These are phyloP conservation scores for Xerocomellus amylosporus DNA, from an alignment of 768 basidiomycete species.

Conservation along the genomic window DNA sequence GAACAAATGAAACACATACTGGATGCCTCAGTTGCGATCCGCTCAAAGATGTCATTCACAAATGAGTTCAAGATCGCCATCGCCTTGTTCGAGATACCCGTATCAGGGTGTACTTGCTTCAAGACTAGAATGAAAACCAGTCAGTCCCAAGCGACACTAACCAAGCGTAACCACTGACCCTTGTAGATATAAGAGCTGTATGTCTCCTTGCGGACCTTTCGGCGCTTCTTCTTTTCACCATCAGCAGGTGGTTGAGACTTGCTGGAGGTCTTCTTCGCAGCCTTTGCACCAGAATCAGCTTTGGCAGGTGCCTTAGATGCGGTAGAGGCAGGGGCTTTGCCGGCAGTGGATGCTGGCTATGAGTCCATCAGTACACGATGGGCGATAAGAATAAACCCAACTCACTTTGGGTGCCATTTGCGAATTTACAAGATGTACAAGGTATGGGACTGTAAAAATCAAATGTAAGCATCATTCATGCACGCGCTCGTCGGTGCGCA, in stretches of 20 bases:
- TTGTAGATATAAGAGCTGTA: constrained; percentile 87
- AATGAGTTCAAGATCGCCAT: constrained; percentile 84
- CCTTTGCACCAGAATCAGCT: constrained; percentile 43
- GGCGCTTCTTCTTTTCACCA: constrained; percentile 77
- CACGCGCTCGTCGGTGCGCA: background rate
- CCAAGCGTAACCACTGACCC: constrained; percentile 38
- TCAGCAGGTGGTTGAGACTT: constrained; percentile 50
- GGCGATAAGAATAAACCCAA: background rate
- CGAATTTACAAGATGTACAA: constrained; percentile 32
- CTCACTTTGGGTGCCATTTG: constrained; percentile 41
- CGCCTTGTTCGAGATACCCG: constrained; percentile 89
- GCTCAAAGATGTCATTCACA: constrained; percentile 83
- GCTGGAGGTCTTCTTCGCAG: constrained; percentile 60
- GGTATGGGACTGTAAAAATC: constrained; percentile 24
- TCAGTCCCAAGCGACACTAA: background rate
- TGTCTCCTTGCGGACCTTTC: constrained; percentile 78
- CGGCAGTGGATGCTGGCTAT: constrained; percentile 41
- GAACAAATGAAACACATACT: constrained; percentile 40
- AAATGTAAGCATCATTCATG: constrained; percentile 13
- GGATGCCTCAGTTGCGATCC: constrained; percentile 71
- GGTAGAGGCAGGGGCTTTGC: constrained; percentile 48
- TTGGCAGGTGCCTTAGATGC: constrained; percentile 59
- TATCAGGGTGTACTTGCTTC: constrained; percentile 91
- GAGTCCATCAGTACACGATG: constrained; percentile 10
- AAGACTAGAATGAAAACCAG: constrained; percentile 47